These are phyloP conservation scores for Kazachstania martiniae DNA, from an alignment of 805 yeast species.

Conservation along the genomic window DNA sequence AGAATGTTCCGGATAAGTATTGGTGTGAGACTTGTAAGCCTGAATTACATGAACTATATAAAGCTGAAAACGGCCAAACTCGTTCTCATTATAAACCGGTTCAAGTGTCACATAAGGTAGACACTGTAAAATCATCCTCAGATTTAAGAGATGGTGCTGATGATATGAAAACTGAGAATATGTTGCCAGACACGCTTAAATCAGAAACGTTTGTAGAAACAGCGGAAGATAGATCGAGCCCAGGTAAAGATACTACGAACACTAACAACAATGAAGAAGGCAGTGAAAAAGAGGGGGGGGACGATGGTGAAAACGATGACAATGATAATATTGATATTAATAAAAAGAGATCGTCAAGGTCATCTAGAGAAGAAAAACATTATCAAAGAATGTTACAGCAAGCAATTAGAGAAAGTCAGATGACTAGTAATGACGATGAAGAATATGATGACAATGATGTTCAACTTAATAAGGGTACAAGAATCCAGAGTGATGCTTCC, in stretches of 20 bases:
- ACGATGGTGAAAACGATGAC: not conserved
- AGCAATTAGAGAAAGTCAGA: conserved; percentile 31
- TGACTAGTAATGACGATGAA: not conserved
- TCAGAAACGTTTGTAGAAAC: no score
- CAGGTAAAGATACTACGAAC: not conserved
- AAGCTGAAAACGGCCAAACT: conserved; percentile 15
- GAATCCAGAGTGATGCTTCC: no score
- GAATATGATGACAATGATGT: no score
- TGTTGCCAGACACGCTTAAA: no score
- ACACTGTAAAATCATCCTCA: not conserved
- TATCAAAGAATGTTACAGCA: conserved; percentile 33
- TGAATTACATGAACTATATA: conserved; percentile 46
- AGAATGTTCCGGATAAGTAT: conserved; percentile 77
- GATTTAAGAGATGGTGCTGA: not conserved
- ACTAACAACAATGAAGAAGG: not conserved
- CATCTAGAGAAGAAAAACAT: conserved; percentile 34
- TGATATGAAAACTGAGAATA: no score
- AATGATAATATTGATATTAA: conserved; percentile 4
- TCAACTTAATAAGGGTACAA: no score
- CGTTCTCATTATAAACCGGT: conserved; percentile 31
- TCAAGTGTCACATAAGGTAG: not conserved
- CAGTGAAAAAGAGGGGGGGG: not conserved
- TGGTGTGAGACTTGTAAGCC: conserved; percentile 93
- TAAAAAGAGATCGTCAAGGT: conserved; percentile 30
- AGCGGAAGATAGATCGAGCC: no score